These are phyloP conservation scores for Kodamaea sp. DNA, from an alignment of 1,139 yeast species.

Conservation along the genomic window DNA sequence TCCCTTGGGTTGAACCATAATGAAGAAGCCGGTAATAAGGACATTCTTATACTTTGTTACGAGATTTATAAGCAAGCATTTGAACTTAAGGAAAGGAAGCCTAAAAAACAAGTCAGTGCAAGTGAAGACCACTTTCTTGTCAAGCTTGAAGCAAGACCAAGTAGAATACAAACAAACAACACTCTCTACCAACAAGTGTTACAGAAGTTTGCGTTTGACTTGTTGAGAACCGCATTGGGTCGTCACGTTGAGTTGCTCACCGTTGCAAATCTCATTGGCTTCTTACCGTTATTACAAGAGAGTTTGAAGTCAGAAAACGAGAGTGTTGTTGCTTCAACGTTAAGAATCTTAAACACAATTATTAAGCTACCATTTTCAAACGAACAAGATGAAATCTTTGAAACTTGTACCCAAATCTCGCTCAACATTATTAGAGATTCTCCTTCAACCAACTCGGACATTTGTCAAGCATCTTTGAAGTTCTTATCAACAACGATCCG, in stretches of 20 bases:
- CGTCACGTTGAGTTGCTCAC: slow-evolving; percentile 57
- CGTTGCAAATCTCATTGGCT: slow-evolving; percentile 61
- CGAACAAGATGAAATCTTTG: slow-evolving; percentile 50
- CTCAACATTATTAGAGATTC: slow-evolving; percentile 67
- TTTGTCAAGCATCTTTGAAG: slow-evolving; percentile 79
- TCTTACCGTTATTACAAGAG: slow-evolving; percentile 66
- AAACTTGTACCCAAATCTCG: slow-evolving; percentile 58
- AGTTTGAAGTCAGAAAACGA: slow-evolving; percentile 68
- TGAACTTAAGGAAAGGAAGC: slow-evolving; percentile 22
- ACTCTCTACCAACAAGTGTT: slow-evolving; percentile 53
- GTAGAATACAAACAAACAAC: slow-evolving; percentile 49
- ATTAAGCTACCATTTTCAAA: slow-evolving; percentile 62
- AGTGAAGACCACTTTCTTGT: slow-evolving; percentile 65
- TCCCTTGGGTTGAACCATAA: slow-evolving; percentile 77
- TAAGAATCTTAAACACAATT: slow-evolving; percentile 59
- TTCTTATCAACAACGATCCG: slow-evolving; percentile 72
- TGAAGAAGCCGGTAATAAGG: slow-evolving; percentile 53
- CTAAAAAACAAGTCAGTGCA: slow-evolving; percentile 9
- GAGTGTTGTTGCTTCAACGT: slow-evolving; percentile 64
- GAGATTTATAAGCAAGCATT: slow-evolving; percentile 63
- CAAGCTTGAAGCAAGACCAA: slow-evolving; percentile 56
- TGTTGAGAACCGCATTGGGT: slow-evolving; percentile 67
- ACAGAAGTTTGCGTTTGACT: slow-evolving; percentile 76
- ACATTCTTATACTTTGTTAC: slow-evolving; percentile 67
- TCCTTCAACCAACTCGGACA: slow-evolving; percentile 73